These are phyloP conservation scores for Mycosphaerella sp. DNA, from an alignment of 2,329 filamentous ascomycete species.

Conservation along the genomic window DNA sequence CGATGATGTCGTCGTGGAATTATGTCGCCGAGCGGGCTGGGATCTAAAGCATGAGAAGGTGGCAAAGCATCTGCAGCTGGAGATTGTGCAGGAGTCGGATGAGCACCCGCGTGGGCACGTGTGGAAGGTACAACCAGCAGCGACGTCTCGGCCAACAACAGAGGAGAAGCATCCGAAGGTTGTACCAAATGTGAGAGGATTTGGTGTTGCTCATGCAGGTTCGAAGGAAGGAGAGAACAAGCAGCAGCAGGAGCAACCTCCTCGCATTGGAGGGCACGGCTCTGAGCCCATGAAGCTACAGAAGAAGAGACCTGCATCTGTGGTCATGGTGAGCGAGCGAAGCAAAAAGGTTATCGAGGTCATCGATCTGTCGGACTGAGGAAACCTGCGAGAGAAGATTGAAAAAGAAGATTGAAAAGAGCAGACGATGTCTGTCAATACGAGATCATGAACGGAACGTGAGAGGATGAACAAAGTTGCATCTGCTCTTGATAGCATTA, in stretches of 20 bases:
- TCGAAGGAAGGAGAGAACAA: neutral
- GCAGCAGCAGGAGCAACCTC: neutral
- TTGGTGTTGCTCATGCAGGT: neutral
- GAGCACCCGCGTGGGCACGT: conserved; percentile 10
- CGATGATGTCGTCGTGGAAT: conserved; percentile 80
- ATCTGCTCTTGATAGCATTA: too few relatives aligned
- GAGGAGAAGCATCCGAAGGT: neutral
- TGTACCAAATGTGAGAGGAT: neutral
- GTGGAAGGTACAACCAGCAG: conserved; percentile 5
- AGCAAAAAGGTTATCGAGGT: conserved; percentile 1
- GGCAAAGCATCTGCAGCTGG: conserved; percentile 1
- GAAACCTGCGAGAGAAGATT: neutral
- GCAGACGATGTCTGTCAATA: too few relatives aligned
- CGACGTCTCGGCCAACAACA: neutral
- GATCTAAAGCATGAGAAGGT: conserved; percentile 71
- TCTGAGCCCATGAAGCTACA: neutral
- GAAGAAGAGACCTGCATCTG: conserved; percentile 2
- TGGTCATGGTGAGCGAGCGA: neutral
- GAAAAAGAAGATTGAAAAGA: too few relatives aligned
- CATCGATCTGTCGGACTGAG: neutral
- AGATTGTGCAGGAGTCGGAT: conserved; percentile 9
- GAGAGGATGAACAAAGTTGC: too few relatives aligned
- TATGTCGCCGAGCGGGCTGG: conserved; percentile 79
- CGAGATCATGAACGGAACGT: too few relatives aligned
- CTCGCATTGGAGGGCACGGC: neutral